phyloP scores from a whole-genome alignment of 1,284 basidiomycete species.

The Leccinum huronense region DNA sequence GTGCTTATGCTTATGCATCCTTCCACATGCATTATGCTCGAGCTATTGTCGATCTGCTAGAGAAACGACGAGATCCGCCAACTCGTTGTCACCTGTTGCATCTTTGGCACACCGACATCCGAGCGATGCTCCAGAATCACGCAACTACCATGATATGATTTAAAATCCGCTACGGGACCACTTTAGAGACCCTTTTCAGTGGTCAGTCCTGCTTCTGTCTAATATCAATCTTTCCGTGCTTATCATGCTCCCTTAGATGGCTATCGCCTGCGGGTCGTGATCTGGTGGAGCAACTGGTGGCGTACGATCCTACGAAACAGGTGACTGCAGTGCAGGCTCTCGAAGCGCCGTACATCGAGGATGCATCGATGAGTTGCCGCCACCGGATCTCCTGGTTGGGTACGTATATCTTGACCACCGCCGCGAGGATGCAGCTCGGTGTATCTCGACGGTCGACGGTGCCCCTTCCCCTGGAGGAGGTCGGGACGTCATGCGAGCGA shows the following conservation, averaged over 20 bases:
- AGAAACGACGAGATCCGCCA: conserved; percentile 97
- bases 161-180: conserved; percentile 82
- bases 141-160: conserved; percentile 95
- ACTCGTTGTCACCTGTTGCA: conserved; percentile 86
- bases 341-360: conserved; percentile 76
- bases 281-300: conserved; percentile 77
- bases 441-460: conserved; percentile 92
- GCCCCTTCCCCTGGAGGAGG: conserved; percentile 80
- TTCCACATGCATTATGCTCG: conserved; percentile 93
- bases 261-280: conserved; percentile 81
- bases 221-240: conserved; percentile 2
- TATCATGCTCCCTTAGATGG: conserved; percentile 52
- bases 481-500: conserved; percentile 84
- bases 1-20: conserved; percentile 7
- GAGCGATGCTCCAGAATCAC: conserved; percentile 82
- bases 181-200: conserved; percentile 77
- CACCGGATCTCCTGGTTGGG: conserved; percentile 75
- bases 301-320: conserved; percentile 82
- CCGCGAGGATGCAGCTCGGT: conserved; percentile 92
- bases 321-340: conserved; percentile 81
- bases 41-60: conserved; percentile 95
- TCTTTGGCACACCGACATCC: conserved; percentile 86
- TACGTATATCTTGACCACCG: conserved; percentile 67
- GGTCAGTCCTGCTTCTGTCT: conserved; percentile 50
- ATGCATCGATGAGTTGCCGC: conserved; percentile 60